Conservation (phyloP, 2,329 filamentous ascomycete species). For the Simplicillium sp. region DNA sequence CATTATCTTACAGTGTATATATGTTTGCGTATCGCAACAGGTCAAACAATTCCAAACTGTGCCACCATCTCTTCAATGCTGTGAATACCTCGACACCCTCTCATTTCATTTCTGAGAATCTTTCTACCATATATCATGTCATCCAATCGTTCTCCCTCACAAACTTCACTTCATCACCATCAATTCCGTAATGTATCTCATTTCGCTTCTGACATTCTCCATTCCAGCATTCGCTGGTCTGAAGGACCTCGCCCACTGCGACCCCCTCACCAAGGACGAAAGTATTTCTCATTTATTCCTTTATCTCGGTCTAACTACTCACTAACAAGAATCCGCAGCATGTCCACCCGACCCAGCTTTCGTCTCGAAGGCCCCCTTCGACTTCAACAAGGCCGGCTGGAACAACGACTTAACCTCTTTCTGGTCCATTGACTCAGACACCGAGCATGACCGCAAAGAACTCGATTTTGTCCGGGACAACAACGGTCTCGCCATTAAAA, state of each 20-base stretch:
- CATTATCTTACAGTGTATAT: background rate
- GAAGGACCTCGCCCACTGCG: slow-evolving; percentile 2
- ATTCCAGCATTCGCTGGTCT: background rate
- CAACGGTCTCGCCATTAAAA: slow-evolving; percentile 33
- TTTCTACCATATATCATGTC: too few species aligned
- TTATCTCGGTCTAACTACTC: background rate
- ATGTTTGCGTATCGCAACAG: too few species aligned
- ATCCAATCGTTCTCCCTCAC: too few species aligned
- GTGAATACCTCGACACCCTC: too few species aligned
- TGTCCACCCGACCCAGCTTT: slow-evolving; percentile 62
- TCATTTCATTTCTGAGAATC: too few species aligned
- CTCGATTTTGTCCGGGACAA: slow-evolving; percentile 15
- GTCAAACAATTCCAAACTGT: too few species aligned
- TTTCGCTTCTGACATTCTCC: too few species aligned
- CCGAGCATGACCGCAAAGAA: slow-evolving; percentile 14
- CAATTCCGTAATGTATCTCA: too few species aligned
- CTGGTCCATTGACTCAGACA: slow-evolving; percentile 22
- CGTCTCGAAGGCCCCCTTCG: slow-evolving; percentile 39
- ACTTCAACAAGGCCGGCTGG: slow-evolving; percentile 56
- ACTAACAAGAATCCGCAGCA: slow-evolving; percentile 8
- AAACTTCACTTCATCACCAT: too few species aligned
- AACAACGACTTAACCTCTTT: slow-evolving; percentile 15
- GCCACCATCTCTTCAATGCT: too few species aligned
- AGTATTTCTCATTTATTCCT: slow-evolving; percentile 8
- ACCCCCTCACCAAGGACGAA: slow-evolving; percentile 15